Conservation (phyloP, 2,329 filamentous ascomycete genomes). For the Hortaea werneckii region DNA sequence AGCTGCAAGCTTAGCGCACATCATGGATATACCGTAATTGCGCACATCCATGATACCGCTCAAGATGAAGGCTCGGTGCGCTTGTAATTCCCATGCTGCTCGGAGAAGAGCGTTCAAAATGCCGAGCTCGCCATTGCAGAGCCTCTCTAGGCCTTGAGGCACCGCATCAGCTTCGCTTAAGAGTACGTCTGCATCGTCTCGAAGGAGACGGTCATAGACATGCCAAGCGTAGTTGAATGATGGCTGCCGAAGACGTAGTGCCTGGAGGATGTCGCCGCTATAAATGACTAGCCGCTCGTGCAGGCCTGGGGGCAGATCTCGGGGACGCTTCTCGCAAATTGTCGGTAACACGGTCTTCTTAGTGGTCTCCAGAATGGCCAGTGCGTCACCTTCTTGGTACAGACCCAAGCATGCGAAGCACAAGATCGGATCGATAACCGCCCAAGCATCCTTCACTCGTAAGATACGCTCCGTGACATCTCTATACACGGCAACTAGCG, state of each 20-base stretch:
- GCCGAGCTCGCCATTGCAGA: constrained; percentile 8
- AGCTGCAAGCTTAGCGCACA: constrained; percentile 60
- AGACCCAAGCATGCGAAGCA: constrained; percentile 3
- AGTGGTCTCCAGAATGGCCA: constrained; percentile 12
- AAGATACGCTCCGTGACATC: constrained; percentile 2
- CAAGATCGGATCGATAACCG: constrained; percentile 13
- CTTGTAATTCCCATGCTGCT: constrained; percentile 58
- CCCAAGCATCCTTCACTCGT: constrained; percentile 13
- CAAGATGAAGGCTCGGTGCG: constrained; percentile 61
- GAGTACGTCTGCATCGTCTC: constrained; percentile 13
- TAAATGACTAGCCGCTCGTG: constrained; percentile 11
- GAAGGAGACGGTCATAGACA: constrained; percentile 14
- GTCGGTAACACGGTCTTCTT: constrained; percentile 15
- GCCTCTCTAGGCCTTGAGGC: constrained; percentile 1
- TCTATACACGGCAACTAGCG: neutral
- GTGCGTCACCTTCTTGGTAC: constrained; percentile 3
- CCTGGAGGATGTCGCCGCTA: constrained; percentile 2
- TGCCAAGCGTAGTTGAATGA: neutral
- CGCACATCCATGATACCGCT: constrained; percentile 87
- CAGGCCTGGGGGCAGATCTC: constrained; percentile 17
- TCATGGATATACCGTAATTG: constrained; percentile 63
- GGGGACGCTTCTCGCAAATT: constrained; percentile 21
- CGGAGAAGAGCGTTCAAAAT: constrained; percentile 40
- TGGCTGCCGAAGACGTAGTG: neutral
- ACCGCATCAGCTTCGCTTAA: constrained; percentile 1